Conservation (phyloP, 202 grass and related monocot species). For the Eragrostis tef region DNA sequence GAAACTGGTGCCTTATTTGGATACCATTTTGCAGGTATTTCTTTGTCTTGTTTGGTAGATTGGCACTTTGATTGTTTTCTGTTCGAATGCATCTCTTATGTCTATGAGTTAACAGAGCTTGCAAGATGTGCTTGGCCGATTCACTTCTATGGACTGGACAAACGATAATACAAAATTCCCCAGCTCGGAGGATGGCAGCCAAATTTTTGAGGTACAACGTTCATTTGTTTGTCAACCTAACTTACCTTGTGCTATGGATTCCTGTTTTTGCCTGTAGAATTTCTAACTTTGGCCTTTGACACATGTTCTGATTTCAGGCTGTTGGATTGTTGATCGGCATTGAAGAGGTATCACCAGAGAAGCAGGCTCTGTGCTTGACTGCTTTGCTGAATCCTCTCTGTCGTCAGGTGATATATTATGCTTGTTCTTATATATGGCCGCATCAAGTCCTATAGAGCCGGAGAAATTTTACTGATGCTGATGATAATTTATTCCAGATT, state of each 20-base stretch:
- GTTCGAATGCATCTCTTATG: slow-evolving; percentile 30
- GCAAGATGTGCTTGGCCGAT: slow-evolving; percentile 74
- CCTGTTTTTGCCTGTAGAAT: slow-evolving; percentile 30
- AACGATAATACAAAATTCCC: slow-evolving; percentile 62
- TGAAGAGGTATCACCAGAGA: slow-evolving; percentile 84
- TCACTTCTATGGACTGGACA: slow-evolving; percentile 61
- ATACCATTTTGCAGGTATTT: slow-evolving; percentile 87
- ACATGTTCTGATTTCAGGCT: slow-evolving; percentile 62
- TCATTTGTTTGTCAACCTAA: slow-evolving; percentile 15
- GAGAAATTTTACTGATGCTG: slow-evolving; percentile 26
- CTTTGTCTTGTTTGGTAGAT: slow-evolving; percentile 38
- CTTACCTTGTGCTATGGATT: slow-evolving; percentile 27
- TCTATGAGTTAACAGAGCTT: slow-evolving; percentile 62
- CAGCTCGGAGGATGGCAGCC: slow-evolving; percentile 92
- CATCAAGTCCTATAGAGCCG: slow-evolving; percentile 28
- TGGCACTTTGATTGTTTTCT: slow-evolving; percentile 7
- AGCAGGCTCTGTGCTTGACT: slow-evolving; percentile 79
- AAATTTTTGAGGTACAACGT: slow-evolving; percentile 82
- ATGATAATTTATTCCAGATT: slow-evolving; percentile 59
- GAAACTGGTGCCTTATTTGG: slow-evolving; percentile 83
- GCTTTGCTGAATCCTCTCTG: slow-evolving; percentile 85
- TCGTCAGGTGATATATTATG: slow-evolving; percentile 61
- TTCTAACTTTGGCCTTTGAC: slow-evolving; percentile 40
- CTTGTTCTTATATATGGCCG: background rate
- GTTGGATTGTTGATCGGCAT: slow-evolving; percentile 89